phyloP scores from a whole-genome alignment of 2,329 filamentous ascomycete genomes.

The Colletotrichum agaves region DNA sequence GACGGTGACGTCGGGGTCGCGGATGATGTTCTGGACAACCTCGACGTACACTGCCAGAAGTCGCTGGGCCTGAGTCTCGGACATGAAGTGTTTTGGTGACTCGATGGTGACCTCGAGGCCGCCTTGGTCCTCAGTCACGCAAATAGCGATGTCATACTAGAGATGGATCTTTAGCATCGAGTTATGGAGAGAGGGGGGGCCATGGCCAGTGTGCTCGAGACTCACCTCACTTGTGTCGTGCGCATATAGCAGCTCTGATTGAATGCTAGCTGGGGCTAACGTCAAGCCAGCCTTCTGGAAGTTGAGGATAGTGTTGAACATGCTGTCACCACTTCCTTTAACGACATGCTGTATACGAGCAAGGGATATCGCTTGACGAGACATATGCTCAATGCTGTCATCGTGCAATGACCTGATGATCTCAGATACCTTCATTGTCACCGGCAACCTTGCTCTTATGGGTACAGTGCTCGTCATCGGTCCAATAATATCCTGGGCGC shows the following conservation, averaged over 20 bases:
- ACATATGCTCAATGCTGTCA: slow-evolving; percentile 20
- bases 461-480: slow-evolving; percentile 71
- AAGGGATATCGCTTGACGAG: slow-evolving; percentile 1
- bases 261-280: neutral
- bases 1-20: neutral
- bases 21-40: neutral
- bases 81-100: slow-evolving; percentile 18
- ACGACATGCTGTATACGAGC: slow-evolving; percentile 13
- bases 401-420: neutral
- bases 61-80: slow-evolving; percentile 6
- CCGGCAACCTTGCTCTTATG: slow-evolving; percentile 54
- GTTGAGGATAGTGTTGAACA: slow-evolving; percentile 29
- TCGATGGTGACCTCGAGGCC: slow-evolving; percentile 10
- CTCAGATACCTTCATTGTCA: neutral
- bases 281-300: slow-evolving; percentile 6
- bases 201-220: too few relatives aligned
- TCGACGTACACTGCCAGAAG: neutral
- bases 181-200: too few relatives aligned
- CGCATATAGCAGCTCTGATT: neutral
- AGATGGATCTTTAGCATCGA: neutral
- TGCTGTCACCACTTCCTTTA: neutral
- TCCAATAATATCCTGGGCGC: slow-evolving; percentile 64
- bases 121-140: slow-evolving; percentile 3
- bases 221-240: slow-evolving; percentile 28
- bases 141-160: slow-evolving; percentile 19